Percentiles rank a stretch among this genome's conserved stretches.
phyloP scores from a whole-genome alignment of 2,329 filamentous ascomycete genomes.

The Lecanoromycetidae sp. region DNA sequence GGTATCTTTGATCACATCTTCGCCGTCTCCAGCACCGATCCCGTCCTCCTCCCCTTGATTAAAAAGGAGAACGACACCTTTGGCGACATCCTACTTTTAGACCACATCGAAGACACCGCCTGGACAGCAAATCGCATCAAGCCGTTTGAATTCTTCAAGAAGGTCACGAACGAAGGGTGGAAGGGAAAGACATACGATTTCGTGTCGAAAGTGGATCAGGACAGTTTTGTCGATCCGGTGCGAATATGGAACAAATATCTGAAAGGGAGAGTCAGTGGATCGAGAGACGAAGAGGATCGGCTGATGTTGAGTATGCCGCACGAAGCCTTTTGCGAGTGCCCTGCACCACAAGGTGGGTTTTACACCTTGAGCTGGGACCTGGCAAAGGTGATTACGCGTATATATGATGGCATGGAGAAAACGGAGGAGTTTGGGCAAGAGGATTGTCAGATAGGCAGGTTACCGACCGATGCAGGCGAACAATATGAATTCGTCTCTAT shows the following conservation, averaged over 20 bases:
- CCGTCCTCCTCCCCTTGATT: constrained; percentile 1
- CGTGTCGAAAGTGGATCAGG: constrained; percentile 10
- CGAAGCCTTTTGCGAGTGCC: background rate
- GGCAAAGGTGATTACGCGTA: background rate
- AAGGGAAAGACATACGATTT: constrained; percentile 8
- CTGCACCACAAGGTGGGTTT: constrained; percentile 3
- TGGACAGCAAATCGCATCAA: constrained; percentile 1
- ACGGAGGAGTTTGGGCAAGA: constrained; percentile 1
- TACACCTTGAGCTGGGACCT: constrained; percentile 8
- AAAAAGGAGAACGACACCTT: constrained; percentile 6
- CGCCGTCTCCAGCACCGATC: constrained; percentile 2
- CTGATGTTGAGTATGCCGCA: constrained; percentile 2
- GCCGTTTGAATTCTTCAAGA: constrained; percentile 4
- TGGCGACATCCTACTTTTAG: constrained; percentile 8
- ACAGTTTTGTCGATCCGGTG: constrained; percentile 5
- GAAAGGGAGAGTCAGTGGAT: background rate
- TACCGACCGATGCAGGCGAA: background rate
- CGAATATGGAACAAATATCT: constrained; percentile 2
- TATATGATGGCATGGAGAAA: background rate
- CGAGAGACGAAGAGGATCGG: background rate
- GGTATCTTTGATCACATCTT: constrained; percentile 2
- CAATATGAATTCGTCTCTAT: constrained; percentile 1
- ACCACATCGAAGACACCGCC: background rate
- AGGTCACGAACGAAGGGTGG: background rate
- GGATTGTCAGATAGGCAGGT: background rate